Conservation (phyloP, 345 rosid genomes). For the Capsella bursapastoris region DNA sequence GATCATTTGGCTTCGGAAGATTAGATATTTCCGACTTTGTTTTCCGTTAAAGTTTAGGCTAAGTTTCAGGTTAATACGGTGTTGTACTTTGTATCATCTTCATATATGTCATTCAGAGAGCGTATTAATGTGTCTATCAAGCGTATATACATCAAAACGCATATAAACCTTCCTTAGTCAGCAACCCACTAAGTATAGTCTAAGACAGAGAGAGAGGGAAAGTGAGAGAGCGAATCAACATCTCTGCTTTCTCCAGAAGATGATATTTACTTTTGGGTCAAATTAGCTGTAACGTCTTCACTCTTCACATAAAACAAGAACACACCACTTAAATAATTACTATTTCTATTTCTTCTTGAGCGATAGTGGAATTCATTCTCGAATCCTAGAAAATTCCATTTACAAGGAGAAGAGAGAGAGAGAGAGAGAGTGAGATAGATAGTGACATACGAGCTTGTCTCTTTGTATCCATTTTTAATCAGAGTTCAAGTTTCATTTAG, state of each 20-base stretch:
- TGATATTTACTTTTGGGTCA: conserved; percentile 26
- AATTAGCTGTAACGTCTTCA: background rate
- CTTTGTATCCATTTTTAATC: conserved; percentile 12
- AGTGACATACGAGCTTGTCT: background rate
- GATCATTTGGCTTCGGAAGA: too few species aligned
- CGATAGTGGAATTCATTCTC: conserved; percentile 17
- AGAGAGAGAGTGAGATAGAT: background rate
- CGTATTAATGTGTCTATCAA: too few species aligned
- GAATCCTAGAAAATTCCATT: conserved; percentile 24
- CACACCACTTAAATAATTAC: background rate
- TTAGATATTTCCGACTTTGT: too few species aligned
- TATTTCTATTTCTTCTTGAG: background rate
- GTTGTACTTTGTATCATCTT: too few species aligned
- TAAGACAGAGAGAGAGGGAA: conserved; percentile 18
- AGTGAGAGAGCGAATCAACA: conserved; percentile 29
- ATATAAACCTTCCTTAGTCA: too few species aligned
- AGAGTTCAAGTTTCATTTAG: conserved; percentile 34
- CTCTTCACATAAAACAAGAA: conserved; percentile 19
- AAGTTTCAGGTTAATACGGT: too few species aligned
- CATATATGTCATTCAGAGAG: too few species aligned
- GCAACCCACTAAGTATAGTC: conserved; percentile 13
- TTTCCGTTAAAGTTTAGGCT: too few species aligned
- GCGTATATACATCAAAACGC: too few species aligned
- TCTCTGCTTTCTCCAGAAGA: conserved; percentile 58
- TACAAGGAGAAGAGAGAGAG: conserved; percentile 17